These are phyloP conservation scores for Colletotrichum camelliae DNA, from an alignment of 2,329 filamentous ascomycete genomes.

Conservation along the genomic window DNA sequence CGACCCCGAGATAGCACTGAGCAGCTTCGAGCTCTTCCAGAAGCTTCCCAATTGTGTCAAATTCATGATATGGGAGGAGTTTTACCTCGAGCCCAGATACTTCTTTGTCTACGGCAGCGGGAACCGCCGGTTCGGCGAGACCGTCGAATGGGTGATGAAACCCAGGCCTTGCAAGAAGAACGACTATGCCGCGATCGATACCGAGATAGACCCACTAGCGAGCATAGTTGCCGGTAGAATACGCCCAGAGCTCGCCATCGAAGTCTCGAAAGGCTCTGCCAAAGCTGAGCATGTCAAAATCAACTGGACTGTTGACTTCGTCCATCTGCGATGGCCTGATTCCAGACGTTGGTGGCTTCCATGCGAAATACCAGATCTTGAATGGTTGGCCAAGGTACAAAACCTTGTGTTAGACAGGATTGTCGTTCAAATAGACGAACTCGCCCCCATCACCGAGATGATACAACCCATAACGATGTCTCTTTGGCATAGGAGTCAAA, in stretches of 20 bases:
- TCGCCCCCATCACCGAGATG: no score
- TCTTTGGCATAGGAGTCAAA: not conserved
- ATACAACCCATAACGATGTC: accelerated
- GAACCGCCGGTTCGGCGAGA: accelerated
- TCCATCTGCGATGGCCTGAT: not conserved
- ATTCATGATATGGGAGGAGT: not conserved
- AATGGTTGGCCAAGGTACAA: not conserved
- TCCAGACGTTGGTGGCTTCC: no score
- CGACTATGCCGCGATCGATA: not conserved
- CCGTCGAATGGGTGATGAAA: not conserved
- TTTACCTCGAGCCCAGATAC: not conserved
- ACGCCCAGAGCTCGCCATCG: not conserved
- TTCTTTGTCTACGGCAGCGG: not conserved
- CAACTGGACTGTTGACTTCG: not conserved
- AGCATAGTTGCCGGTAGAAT: accelerated
- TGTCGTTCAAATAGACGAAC: no score
- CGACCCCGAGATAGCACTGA: not conserved
- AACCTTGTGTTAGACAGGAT: not conserved
- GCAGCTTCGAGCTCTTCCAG: not conserved
- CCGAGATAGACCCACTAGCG: not conserved
- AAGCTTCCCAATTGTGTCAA: not conserved
- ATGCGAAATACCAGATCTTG: not conserved
- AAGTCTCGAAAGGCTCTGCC: not conserved
- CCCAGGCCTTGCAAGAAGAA: not conserved
- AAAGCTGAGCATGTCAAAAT: not conserved